Percentiles rank a stretch among this genome's conserved stretches.
Evolutionary conservation across 805 yeast species (phyloP).

Genomic region (Barnettozyma californica): DNA sequence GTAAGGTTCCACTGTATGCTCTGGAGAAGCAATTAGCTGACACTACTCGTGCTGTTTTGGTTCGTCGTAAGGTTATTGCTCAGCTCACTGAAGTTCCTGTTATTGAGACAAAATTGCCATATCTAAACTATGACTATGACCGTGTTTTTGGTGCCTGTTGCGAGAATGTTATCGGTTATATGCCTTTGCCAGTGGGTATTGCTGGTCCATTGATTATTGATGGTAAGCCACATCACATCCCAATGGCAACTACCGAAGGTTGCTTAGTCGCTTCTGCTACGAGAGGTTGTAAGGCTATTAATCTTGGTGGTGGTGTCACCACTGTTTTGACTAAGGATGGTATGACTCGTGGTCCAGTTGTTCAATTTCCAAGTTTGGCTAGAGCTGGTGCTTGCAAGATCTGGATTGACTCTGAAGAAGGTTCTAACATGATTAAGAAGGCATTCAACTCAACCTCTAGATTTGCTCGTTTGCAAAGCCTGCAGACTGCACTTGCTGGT

Average conservation of each 20-base stretch:
- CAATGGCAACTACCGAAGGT: constrained; percentile 99
- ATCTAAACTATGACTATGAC: constrained; percentile 79
- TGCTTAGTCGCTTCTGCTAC: constrained; percentile 96
- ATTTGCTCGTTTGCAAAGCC: constrained; percentile 88
- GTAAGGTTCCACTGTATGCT: constrained; percentile 88
- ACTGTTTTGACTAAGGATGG: constrained; percentile 94
- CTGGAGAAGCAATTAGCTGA: constrained; percentile 88
- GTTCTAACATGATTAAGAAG: constrained; percentile 71
- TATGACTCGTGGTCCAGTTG: constrained; percentile 99
- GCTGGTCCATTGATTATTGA: constrained; percentile 96
- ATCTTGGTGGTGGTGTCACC: constrained; percentile 92
- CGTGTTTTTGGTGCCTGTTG: constrained; percentile 98
- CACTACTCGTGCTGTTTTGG: constrained; percentile 85
- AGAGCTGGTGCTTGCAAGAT: constrained; percentile 93
- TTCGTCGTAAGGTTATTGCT: constrained; percentile 92
- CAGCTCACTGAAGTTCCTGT: constrained; percentile 77
- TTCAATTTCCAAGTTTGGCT: constrained; percentile 70
- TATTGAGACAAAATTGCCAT: constrained; percentile 73
- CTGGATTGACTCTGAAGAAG: constrained; percentile 95
- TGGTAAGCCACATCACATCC: constrained; percentile 82
- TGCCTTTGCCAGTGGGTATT: constrained; percentile 96
- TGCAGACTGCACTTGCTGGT: constrained; percentile 94
- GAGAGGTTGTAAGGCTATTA: constrained; percentile 98
- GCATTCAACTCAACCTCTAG: constrained; percentile 96
- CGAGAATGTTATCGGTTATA: constrained; percentile 94